Evolutionary conservation across 23 red algal species (phyloP), one percentile per base, ranked within the genome.

Genomic region (Gracilaria domingensis): DNA sequence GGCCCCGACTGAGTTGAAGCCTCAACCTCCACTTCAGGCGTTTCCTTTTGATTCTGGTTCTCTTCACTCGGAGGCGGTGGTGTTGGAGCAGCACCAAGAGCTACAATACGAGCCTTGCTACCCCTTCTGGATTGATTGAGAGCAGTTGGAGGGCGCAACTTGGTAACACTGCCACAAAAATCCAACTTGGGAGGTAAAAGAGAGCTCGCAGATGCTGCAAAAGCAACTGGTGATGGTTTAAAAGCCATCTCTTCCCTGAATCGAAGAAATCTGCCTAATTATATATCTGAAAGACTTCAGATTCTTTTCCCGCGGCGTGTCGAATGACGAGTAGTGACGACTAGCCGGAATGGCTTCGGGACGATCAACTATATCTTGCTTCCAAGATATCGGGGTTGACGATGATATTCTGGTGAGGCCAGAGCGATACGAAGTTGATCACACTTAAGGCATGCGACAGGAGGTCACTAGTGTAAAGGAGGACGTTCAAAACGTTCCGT

Each of bases 21-120:
- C 80, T 71, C 89, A 18, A 30, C 44, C 39, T 83, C 89, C 35
- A 48, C 44, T 35, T 72, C 84, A 7, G 84, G 67, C 6, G 36
- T 17, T 45, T 85, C 16, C 16, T 85, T 59, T 59, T 35, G 49
- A 17, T 47, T 65, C 37, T 57, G 49, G 14, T 81, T 77, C 18
- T 76, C 44, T 72, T 87, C 83, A 28, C 66, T 59, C 12, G 83
- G 42, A 20, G 86, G 86, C 13, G 86, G 86, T 24, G 86, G 86
- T 70, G 81, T 2, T n/a, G 85, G 9, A 7, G 40, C 38, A 55
- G 69, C 23, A 21, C 85, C 85, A 33, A 89, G 72, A 0, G 85
- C 85, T 12, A 89, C 67, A 60, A 89, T 79, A 24, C 85, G 85
- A 57, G 85, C 85, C 21, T 69, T 50, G 24, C 20, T 79, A 23